Percentiles rank a stretch among this genome's conserved stretches.
Evolutionary conservation across 352 stramenopile genomes (phyloP).

Genomic region (Phytophthora chlamydospora): DNA sequence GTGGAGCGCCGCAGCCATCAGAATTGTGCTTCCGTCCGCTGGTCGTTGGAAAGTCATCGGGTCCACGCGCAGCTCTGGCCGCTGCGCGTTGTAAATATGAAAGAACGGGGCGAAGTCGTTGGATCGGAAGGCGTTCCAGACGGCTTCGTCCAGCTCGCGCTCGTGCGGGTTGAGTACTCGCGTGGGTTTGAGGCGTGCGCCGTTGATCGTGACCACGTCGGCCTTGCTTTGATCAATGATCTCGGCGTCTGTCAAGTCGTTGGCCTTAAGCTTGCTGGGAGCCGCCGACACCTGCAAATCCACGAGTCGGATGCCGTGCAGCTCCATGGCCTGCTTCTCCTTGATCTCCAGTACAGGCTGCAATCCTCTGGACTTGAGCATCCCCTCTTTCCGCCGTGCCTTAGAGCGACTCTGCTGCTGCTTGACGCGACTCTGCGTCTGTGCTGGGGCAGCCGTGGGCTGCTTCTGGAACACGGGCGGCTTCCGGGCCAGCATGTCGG

Average conservation of each 20-base stretch:
- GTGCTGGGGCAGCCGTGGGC: slow-evolving; percentile 16
- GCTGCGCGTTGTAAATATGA: slow-evolving; percentile 52
- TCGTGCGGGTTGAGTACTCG: slow-evolving; percentile 82
- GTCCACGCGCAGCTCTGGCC: slow-evolving; percentile 47
- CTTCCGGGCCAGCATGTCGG: slow-evolving; percentile 47
- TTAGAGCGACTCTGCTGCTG: slow-evolving; percentile 64
- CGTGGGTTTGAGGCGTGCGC: slow-evolving; percentile 54
- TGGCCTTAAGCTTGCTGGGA: slow-evolving; percentile 1
- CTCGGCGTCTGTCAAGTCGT: not conserved
- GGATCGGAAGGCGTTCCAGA: slow-evolving; percentile 78
- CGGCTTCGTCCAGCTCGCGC: slow-evolving; percentile 76
- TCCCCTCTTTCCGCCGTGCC: slow-evolving; percentile 62
- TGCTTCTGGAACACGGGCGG: slow-evolving; percentile 41
- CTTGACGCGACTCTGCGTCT: slow-evolving; percentile 45
- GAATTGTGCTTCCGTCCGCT: slow-evolving; percentile 69
- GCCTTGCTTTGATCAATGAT: slow-evolving; percentile 18
- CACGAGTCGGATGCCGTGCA: slow-evolving; percentile 69
- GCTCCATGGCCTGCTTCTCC: slow-evolving; percentile 62
- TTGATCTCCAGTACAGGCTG: slow-evolving; percentile 52
- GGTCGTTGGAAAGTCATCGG: slow-evolving; percentile 70
- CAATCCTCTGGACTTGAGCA: slow-evolving; percentile 56
- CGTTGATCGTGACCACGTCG: slow-evolving; percentile 59
- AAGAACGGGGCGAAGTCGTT: slow-evolving; percentile 89
- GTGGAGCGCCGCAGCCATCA: slow-evolving; percentile 82
- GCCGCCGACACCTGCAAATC: slow-evolving; percentile 50